Conservation (phyloP, 306 rosid species). For the Betula pendula region DNA sequence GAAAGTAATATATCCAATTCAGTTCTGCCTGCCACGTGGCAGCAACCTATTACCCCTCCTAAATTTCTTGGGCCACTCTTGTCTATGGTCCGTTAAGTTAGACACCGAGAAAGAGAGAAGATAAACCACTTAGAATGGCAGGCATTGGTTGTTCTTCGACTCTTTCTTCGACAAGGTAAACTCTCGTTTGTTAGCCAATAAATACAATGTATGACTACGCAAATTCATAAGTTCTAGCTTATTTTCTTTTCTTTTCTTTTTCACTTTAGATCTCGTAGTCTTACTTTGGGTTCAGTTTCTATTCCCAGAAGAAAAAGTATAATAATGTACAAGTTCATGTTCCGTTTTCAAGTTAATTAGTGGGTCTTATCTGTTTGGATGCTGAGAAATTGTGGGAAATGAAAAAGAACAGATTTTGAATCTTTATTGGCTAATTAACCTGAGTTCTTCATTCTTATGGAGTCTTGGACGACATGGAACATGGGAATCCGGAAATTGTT, state of each 20-base stretch:
- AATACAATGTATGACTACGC: background rate
- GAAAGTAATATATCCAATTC: slow-evolving; percentile 37
- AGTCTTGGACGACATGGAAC: no score
- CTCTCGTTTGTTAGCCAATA: background rate
- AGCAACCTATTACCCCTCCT: slow-evolving; percentile 46
- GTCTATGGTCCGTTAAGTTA: slow-evolving; percentile 11
- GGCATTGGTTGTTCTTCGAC: slow-evolving; percentile 52
- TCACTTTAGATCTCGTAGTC: background rate
- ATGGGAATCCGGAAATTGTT: no score
- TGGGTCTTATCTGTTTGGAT: background rate
- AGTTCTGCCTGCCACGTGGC: slow-evolving; percentile 49
- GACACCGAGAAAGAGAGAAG: slow-evolving; percentile 15
- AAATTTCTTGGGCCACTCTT: slow-evolving; percentile 60
- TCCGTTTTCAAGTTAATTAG: background rate
- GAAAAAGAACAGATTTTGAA: no score
- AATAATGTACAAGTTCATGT: background rate
- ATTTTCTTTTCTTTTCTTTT: background rate
- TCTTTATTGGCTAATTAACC: no score
- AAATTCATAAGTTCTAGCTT: background rate
- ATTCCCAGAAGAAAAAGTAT: background rate
- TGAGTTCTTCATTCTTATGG: no score
- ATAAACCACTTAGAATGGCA: slow-evolving; percentile 52
- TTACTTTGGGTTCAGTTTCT: background rate
- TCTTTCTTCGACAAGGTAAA: slow-evolving; percentile 59
- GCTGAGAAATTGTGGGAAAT: background rate